Evolutionary conservation across 306 rosid genomes (phyloP).

Genomic region (Citrullus amarus): DNA sequence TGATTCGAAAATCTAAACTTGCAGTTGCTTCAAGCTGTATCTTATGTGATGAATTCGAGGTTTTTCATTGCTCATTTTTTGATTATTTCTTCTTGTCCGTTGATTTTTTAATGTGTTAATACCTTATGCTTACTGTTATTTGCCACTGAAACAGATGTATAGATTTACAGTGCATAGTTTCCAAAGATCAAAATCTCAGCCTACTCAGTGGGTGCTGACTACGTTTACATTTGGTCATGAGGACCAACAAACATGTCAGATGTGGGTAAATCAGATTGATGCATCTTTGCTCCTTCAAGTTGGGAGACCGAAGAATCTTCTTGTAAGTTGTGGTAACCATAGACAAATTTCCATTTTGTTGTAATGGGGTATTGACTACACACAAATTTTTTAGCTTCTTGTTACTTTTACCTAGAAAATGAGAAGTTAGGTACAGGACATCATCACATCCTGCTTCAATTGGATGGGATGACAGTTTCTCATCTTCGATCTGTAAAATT

Average conservation of each 20-base stretch:
- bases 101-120: not conserved
- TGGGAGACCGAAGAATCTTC: slow-evolving; percentile 72
- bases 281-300: slow-evolving; percentile 33
- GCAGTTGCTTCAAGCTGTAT: slow-evolving; percentile 29
- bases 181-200: slow-evolving; percentile 37
- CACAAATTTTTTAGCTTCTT: not conserved
- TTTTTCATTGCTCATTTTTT: slow-evolving; percentile 20
- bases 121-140: not conserved
- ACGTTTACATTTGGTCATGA: slow-evolving; percentile 62
- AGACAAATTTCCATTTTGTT: not conserved
- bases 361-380: not conserved
- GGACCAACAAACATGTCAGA: slow-evolving; percentile 42
- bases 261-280: slow-evolving; percentile 60
- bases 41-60: slow-evolving; percentile 36
- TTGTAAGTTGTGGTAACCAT: slow-evolving; percentile 42
- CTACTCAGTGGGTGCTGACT: slow-evolving; percentile 43
- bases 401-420: not conserved
- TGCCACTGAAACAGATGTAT: slow-evolving; percentile 37
- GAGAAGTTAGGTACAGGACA: not conserved
- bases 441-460: not conserved
- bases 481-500: not conserved
- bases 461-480: not conserved
- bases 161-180: slow-evolving; percentile 63
- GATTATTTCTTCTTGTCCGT: slow-evolving; percentile 1
- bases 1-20: slow-evolving; percentile 31